Percentiles rank a stretch among this genome's conserved stretches.
phyloP scores from a whole-genome alignment of 345 rosid species.

The Arabidopsis thaliana region TAIR10.1 NC_003071.7:10817501-10818000 shows the following conservation, averaged over 20 bases:
- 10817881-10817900: conserved; percentile 7
- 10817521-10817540: conserved; percentile 57
- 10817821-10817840: background rate
- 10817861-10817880: conserved; percentile 2
- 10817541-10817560: conserved; percentile 53
- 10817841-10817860: conserved; percentile 39
- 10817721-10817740: conserved; percentile 31
- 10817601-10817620: background rate
- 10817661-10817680: conserved; percentile 24
- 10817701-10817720: conserved; percentile 41
- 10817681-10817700: conserved; percentile 36
- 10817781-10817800: conserved; percentile 31
- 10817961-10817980: conserved; percentile 53
- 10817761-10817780: conserved; percentile 31
- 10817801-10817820: conserved; percentile 46
- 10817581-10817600: conserved; percentile 17
- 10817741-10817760: conserved; percentile 42
- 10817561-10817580: conserved; percentile 56
- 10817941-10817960: conserved; percentile 52
- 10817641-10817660: conserved; percentile 28
- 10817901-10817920: conserved; percentile 12
- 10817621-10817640: conserved; percentile 19
- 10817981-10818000: conserved; percentile 47
- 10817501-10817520: conserved; percentile 55
- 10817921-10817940: conserved; percentile 37